Evolutionary conservation across 345 rosid species (phyloP).

Genomic region (Eucalyptus regnans): DNA sequence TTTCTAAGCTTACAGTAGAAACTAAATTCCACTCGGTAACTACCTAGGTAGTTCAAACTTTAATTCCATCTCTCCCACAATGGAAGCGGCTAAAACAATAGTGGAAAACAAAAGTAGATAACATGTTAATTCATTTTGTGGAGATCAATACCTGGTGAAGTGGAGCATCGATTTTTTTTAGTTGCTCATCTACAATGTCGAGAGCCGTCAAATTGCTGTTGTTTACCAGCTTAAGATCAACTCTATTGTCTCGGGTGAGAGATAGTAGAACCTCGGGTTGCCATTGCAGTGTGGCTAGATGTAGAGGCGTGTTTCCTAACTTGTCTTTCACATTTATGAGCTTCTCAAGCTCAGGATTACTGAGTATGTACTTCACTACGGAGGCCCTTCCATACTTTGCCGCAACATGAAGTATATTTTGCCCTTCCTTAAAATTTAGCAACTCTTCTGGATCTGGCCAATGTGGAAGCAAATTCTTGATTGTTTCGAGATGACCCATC

Average conservation of each 20-base stretch:
- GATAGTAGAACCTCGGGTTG: neutral
- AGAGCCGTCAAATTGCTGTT: neutral
- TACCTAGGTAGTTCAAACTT: neutral
- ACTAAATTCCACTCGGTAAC: neutral
- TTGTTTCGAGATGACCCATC: neutral
- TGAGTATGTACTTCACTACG: neutral
- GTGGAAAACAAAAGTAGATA: neutral
- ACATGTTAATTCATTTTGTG: neutral
- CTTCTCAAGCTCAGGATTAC: neutral
- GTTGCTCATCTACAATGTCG: neutral
- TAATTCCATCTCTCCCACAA: neutral
- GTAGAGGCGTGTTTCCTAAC: neutral
- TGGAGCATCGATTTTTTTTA: neutral
- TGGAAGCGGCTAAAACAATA: neutral
- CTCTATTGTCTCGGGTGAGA: neutral
- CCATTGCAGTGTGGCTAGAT: neutral
- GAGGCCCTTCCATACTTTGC: neutral
- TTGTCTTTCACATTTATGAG: neutral
- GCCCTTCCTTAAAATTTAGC: neutral
- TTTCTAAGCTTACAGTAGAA: neutral
- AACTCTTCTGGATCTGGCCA: neutral
- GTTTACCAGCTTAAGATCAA: neutral
- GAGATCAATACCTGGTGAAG: neutral
- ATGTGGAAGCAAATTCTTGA: neutral
- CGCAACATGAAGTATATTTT: neutral